phyloP scores from a whole-genome alignment of 768 basidiomycete genomes.

The Leucocoprinus birnbaumii region DNA sequence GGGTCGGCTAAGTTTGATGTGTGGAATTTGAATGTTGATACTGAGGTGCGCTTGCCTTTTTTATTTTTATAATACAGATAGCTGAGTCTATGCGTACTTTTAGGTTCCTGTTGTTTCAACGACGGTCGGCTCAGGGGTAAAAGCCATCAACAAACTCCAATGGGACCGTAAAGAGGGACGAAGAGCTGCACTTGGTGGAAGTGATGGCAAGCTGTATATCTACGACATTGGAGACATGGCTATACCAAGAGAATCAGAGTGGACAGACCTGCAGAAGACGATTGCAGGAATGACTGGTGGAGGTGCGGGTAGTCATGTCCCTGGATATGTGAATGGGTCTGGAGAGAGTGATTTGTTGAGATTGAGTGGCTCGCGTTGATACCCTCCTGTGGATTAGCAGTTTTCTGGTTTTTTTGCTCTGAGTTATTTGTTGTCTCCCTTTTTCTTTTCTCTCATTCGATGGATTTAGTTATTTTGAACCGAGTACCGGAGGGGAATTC shows the following conservation, averaged over 20 bases:
- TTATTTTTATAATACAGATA: background rate
- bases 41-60: slow-evolving; percentile 65
- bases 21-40: slow-evolving; percentile 97
- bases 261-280: slow-evolving; percentile 90
- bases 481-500: too few relatives aligned
- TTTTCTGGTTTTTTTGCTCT: background rate
- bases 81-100: slow-evolving; percentile 5
- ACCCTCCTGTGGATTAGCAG: background rate
- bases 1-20: slow-evolving; percentile 95
- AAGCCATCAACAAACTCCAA: slow-evolving; percentile 91
- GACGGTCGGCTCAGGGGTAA: slow-evolving; percentile 60
- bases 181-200: slow-evolving; percentile 85
- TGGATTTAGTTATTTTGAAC: too few relatives aligned
- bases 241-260: slow-evolving; percentile 86
- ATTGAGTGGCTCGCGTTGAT: slow-evolving; percentile 30
- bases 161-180: slow-evolving; percentile 96
- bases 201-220: slow-evolving; percentile 89
- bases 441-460: too few relatives aligned
- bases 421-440: background rate
- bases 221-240: slow-evolving; percentile 95
- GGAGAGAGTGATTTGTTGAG: slow-evolving; percentile 24
- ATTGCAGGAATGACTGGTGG: slow-evolving; percentile 69
- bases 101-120: slow-evolving; percentile 94
- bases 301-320: slow-evolving; percentile 13
- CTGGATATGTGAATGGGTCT: slow-evolving; percentile 39